Conservation (phyloP, 1,284 basidiomycete species). For the Mrakiaceae sp. region DNA sequence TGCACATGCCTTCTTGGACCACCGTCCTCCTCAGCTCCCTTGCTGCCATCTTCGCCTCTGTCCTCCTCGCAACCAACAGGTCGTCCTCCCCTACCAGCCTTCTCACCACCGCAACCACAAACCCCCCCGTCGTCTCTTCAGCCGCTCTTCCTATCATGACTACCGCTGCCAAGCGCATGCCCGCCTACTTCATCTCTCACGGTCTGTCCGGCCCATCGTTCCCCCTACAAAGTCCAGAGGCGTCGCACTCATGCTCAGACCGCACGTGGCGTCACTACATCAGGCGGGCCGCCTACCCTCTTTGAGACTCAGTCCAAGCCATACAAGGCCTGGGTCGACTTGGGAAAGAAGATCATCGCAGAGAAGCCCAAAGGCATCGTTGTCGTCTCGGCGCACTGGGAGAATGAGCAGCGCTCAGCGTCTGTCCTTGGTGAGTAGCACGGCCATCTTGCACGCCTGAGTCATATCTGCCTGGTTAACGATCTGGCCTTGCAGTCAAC, state of each 20-base stretch:
- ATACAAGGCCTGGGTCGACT: constrained; percentile 35
- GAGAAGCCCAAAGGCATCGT: constrained; percentile 33
- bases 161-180: neutral
- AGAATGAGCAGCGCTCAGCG: constrained; percentile 23
- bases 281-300: constrained; percentile 35
- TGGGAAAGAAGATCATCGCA: constrained; percentile 28
- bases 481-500: constrained; percentile 26
- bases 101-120: too few species aligned
- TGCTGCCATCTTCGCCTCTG: too few species aligned
- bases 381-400: constrained; percentile 40
- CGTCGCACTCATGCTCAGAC: neutral
- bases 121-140: too few species aligned
- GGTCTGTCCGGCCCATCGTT: neutral
- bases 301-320: constrained; percentile 31
- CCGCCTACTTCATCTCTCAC: constrained; percentile 14
- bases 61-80: too few species aligned
- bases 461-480: neutral
- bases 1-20: too few species aligned
- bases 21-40: too few species aligned
- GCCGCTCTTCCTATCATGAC: too few species aligned
- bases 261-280: too few species aligned
- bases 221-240: neutral
- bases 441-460: neutral
- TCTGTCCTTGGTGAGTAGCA: constrained; percentile 25
- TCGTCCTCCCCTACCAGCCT: too few species aligned